Conservation (phyloP, 2,329 filamentous ascomycete genomes). For the Stachybotrys echinatus region DNA sequence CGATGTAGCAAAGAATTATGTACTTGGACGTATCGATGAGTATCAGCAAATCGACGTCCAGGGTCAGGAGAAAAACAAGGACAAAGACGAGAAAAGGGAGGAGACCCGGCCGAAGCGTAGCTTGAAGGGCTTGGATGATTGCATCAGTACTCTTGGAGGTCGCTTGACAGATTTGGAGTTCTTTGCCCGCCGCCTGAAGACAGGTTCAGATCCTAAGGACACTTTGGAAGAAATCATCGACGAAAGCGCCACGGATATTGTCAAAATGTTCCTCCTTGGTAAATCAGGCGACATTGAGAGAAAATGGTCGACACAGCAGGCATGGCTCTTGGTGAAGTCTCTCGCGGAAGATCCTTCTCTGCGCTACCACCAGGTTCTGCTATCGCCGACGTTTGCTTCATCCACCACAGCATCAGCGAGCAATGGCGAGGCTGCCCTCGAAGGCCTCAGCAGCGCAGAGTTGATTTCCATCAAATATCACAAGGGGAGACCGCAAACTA, state of each 20-base stretch:
- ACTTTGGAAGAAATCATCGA: conserved; percentile 86
- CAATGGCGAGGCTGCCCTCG: conserved; percentile 69
- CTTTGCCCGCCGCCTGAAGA: conserved; percentile 81
- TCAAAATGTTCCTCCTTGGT: conserved; percentile 85
- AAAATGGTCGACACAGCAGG: conserved; percentile 79
- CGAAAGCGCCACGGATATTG: conserved; percentile 81
- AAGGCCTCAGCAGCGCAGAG: conserved; percentile 77
- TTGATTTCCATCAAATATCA: conserved; percentile 70
- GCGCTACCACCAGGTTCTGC: conserved; percentile 79
- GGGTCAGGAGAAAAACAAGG: conserved; percentile 18
- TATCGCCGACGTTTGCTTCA: conserved; percentile 68
- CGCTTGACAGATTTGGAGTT: conserved; percentile 95
- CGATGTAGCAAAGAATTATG: conserved; percentile 81
- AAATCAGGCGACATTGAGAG: conserved; percentile 42
- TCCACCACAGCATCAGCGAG: conserved; percentile 41
- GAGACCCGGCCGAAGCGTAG: conserved; percentile 41
- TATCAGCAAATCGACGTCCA: conserved; percentile 25
- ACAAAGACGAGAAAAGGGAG: conserved; percentile 14
- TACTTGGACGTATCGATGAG: conserved; percentile 73
- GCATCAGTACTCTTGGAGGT: conserved; percentile 78
- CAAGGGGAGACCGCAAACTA: conserved; percentile 71
- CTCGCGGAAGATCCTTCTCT: conserved; percentile 65
- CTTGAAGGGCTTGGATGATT: conserved; percentile 69
- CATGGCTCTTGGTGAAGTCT: conserved; percentile 80
- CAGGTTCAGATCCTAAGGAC: conserved; percentile 74